These are phyloP conservation scores for Boletus mariae DNA, from an alignment of 1,284 basidiomycete species.

Conservation along the genomic window DNA sequence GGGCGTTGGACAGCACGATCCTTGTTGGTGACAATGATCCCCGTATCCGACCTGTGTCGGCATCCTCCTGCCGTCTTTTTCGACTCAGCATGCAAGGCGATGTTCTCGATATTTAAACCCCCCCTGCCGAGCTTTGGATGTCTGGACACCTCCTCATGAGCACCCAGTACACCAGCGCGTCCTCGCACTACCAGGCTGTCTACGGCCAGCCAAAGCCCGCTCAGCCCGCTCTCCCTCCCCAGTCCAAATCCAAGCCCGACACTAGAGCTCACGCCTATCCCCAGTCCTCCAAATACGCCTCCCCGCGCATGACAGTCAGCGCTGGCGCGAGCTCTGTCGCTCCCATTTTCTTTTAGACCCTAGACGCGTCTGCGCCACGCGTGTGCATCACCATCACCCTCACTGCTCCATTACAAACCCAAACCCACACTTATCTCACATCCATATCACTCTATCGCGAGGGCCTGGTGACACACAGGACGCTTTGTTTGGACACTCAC, in stretches of 20 bases:
- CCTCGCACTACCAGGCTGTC: slow-evolving; percentile 31
- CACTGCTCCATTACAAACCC: background rate
- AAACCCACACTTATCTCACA: background rate
- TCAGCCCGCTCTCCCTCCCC: slow-evolving; percentile 13
- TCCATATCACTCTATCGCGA: background rate
- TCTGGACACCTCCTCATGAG: slow-evolving; percentile 28
- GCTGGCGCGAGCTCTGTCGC: slow-evolving; percentile 42
- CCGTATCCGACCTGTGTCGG: slow-evolving; percentile 28
- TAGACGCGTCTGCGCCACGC: background rate
- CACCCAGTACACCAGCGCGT: slow-evolving; percentile 36
- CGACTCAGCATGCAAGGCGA: slow-evolving; percentile 25
- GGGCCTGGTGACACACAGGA: slow-evolving; percentile 1
- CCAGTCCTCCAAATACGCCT: slow-evolving; percentile 36
- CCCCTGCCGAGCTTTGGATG: background rate
- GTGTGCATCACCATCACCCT: background rate
- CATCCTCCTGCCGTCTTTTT: slow-evolving; percentile 8
- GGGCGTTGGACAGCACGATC: slow-evolving; percentile 1
- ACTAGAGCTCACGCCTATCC: slow-evolving; percentile 20
- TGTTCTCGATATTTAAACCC: slow-evolving; percentile 30
- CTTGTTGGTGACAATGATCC: slow-evolving; percentile 18
- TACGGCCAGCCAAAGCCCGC: slow-evolving; percentile 25
- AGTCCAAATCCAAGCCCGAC: slow-evolving; percentile 23
- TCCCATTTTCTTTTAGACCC: slow-evolving; percentile 49
- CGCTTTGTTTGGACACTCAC: slow-evolving; percentile 8
- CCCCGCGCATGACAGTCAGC: slow-evolving; percentile 41